Evolutionary conservation across 306 rosid genomes (phyloP).

Genomic region (Elaeagnus macrophylla): DNA sequence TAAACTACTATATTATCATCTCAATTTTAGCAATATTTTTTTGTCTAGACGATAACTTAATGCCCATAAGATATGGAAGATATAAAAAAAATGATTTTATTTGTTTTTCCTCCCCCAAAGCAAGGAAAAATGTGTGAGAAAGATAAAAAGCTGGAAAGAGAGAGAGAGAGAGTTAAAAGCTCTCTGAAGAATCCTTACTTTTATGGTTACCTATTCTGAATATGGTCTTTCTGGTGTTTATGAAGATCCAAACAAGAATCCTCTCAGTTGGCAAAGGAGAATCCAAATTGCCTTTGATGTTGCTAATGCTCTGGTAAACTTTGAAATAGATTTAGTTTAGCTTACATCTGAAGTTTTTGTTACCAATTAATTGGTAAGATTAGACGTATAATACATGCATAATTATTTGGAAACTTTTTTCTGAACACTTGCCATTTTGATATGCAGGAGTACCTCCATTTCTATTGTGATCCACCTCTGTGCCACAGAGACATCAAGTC

Average conservation of each 20-base stretch:
- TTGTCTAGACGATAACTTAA: background rate
- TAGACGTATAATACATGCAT: background rate
- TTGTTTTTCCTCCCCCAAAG: background rate
- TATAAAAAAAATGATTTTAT: too few relatives aligned
- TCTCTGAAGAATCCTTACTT: background rate
- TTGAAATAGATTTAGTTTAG: slow-evolving; percentile 17
- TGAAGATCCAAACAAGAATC: slow-evolving; percentile 70
- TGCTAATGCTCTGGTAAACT: slow-evolving; percentile 89
- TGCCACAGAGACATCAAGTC: slow-evolving; percentile 96
- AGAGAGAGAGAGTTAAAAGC: too few relatives aligned
- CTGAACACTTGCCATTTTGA: slow-evolving; percentile 16
- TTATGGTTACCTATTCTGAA: slow-evolving; percentile 12
- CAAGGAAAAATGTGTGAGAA: background rate
- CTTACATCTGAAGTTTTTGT: slow-evolving; percentile 6
- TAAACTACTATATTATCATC: background rate
- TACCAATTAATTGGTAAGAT: background rate
- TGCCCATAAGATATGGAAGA: background rate
- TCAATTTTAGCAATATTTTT: too few relatives aligned
- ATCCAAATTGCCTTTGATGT: slow-evolving; percentile 85
- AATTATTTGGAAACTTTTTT: slow-evolving; percentile 1
- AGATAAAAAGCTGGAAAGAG: too few relatives aligned
- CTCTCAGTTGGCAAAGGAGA: slow-evolving; percentile 81
- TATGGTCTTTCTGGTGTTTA: slow-evolving; percentile 11
- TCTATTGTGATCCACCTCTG: slow-evolving; percentile 92
- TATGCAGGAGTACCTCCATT: slow-evolving; percentile 96